Conservation (phyloP, 1,139 yeast species). For the Debaryomyces psychrophilus region DNA sequence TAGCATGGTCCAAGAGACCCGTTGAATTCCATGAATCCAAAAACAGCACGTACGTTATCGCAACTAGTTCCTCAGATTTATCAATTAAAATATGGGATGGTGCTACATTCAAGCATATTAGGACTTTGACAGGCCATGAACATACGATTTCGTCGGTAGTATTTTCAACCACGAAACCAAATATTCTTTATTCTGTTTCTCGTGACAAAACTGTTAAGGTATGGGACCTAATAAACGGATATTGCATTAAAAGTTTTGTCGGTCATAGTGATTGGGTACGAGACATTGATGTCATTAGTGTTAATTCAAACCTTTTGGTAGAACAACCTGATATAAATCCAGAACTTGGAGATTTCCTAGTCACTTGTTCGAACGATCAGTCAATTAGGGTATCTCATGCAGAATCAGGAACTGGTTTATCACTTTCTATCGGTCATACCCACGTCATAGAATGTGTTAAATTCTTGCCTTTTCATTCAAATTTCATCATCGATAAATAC, state of each 20-base stretch:
- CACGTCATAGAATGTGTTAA: conserved; percentile 81
- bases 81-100: conserved; percentile 74
- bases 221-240: conserved; percentile 79
- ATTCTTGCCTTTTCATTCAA: conserved; percentile 62
- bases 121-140: conserved; percentile 86
- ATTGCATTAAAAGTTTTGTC: conserved; percentile 62
- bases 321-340: conserved; percentile 6
- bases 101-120: conserved; percentile 53
- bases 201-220: conserved; percentile 73
- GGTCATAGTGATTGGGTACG: conserved; percentile 95
- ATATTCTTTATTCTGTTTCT: conserved; percentile 66
- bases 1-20: conserved; percentile 55
- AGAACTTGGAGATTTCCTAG: conserved; percentile 54
- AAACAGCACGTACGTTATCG: conserved; percentile 31
- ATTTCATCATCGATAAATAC: conserved; percentile 53
- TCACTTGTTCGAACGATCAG: conserved; percentile 85
- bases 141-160: conserved; percentile 75
- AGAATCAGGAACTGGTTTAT: conserved; percentile 68
- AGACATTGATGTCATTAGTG: conserved; percentile 48
- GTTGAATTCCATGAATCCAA: conserved; percentile 25
- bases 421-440: conserved; percentile 72
- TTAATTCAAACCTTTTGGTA: conserved; percentile 20
- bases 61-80: conserved; percentile 77
- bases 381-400: conserved; percentile 68
- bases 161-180: conserved; percentile 47